Conservation (phyloP, 768 basidiomycete species). For the Tylopilus balloui region DNA sequence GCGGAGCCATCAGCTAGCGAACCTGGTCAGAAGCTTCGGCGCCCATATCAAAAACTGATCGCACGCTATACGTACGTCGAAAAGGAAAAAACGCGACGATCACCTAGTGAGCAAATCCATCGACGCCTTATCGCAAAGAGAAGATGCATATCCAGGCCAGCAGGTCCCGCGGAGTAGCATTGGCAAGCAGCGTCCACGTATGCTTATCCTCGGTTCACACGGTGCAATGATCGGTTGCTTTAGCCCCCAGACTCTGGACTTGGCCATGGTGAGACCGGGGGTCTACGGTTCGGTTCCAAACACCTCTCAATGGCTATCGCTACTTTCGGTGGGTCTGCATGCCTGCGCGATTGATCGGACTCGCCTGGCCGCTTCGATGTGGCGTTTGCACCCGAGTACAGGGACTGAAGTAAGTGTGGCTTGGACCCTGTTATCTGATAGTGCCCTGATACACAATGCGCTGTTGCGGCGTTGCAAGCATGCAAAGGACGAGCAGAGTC, state of each 20-base stretch:
- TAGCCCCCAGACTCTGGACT: background rate
- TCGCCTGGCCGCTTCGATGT: background rate
- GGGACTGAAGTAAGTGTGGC: background rate
- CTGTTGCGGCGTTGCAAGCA: slow-evolving; percentile 1
- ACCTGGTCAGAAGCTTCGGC: background rate
- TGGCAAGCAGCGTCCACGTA: background rate
- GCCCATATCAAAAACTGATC: background rate
- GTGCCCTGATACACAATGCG: background rate
- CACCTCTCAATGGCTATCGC: background rate
- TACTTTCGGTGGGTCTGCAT: background rate
- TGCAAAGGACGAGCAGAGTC: background rate
- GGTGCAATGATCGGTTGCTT: background rate
- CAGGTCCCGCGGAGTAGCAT: background rate
- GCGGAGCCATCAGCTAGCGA: background rate
- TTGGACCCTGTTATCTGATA: slow-evolving; percentile 9
- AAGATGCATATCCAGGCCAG: background rate
- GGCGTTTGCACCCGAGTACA: background rate
- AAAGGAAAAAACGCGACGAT: background rate
- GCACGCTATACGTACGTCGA: background rate
- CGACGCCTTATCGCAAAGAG: background rate
- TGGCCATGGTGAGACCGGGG: background rate
- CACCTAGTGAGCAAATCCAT: background rate
- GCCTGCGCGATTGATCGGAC: slow-evolving; percentile 1
- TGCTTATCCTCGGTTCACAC: background rate
- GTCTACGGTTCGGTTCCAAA: background rate